These are phyloP conservation scores for Syncephalis plumigaleata DNA, from an alignment of 371 early-diverging fungal species.

Conservation along the genomic window DNA sequence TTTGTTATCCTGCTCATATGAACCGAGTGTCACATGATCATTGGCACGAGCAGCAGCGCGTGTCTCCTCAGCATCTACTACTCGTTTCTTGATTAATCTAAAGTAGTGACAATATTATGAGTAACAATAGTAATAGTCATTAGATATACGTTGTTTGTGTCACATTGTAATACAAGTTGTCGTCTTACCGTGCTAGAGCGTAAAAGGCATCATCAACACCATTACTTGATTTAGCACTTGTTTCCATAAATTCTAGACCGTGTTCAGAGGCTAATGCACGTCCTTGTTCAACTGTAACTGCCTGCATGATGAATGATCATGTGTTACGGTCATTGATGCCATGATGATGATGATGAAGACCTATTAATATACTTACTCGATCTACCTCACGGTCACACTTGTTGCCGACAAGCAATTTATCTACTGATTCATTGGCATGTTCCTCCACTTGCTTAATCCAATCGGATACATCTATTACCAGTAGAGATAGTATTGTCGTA, in stretches of 20 bases:
- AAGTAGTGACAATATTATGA: too few relatives aligned
- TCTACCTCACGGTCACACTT: slow-evolving; percentile 89
- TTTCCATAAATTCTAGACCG: slow-evolving; percentile 84
- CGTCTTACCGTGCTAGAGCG: slow-evolving; percentile 72
- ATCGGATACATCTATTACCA: slow-evolving; percentile 66
- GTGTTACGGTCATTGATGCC: neutral
- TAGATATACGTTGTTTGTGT: too few relatives aligned
- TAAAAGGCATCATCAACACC: slow-evolving; percentile 97
- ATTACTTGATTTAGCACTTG: slow-evolving; percentile 91
- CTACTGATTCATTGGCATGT: slow-evolving; percentile 91
- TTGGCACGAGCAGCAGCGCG: too few relatives aligned
- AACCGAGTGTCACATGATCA: too few relatives aligned
- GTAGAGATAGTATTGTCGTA: neutral
- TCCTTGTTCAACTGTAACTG: slow-evolving; percentile 54
- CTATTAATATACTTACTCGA: slow-evolving; percentile 37
- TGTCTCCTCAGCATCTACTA: too few relatives aligned
- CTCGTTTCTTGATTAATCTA: too few relatives aligned
- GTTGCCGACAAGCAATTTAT: slow-evolving; percentile 98
- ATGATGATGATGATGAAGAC: too few relatives aligned
- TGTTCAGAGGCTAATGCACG: slow-evolving; percentile 77
- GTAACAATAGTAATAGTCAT: too few relatives aligned
- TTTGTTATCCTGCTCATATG: too few relatives aligned
- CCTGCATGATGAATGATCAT: slow-evolving; percentile 16
- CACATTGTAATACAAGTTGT: neutral
- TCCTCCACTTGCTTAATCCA: slow-evolving; percentile 98